Evolutionary conservation across 2,329 filamentous ascomycete genomes (phyloP).

Genomic region (Colletotrichum scovillei): DNA sequence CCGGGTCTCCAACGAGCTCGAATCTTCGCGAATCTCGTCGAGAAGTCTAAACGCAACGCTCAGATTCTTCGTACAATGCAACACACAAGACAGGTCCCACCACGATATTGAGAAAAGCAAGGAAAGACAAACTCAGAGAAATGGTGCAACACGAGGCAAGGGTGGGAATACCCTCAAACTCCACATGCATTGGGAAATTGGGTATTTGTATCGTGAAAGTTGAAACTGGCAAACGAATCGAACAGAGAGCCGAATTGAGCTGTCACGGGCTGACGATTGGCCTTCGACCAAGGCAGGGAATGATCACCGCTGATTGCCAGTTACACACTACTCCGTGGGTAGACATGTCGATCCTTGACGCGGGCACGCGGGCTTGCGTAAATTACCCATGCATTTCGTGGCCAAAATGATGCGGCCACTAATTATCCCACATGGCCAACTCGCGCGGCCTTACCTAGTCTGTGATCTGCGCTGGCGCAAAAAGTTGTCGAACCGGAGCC

Average conservation of each 20-base stretch:
- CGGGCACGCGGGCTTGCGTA: neutral
- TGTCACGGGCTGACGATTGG: neutral
- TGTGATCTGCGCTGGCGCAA: neutral
- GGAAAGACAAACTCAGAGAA: no score
- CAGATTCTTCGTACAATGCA: neutral
- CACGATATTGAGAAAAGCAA: no score
- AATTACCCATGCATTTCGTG: neutral
- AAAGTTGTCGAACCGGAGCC: neutral
- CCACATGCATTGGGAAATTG: neutral
- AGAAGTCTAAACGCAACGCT: neutral
- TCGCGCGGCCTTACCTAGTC: neutral
- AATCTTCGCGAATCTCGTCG: conserved; percentile 31
- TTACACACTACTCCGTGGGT: neutral
- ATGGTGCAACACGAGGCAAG: neutral
- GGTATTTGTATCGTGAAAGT: neutral
- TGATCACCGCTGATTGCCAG: conserved; percentile 1
- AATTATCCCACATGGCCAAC: neutral
- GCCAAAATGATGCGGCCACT: neutral
- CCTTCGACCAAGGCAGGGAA: neutral
- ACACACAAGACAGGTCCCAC: neutral
- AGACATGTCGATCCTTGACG: neutral
- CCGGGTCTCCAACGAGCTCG: conserved; percentile 5
- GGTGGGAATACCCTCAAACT: conserved; percentile 19
- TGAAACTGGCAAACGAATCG: neutral
- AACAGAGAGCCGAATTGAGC: neutral